phyloP scores from a whole-genome alignment of 805 yeast genomes.

The Spathaspora arborariae region DNA sequence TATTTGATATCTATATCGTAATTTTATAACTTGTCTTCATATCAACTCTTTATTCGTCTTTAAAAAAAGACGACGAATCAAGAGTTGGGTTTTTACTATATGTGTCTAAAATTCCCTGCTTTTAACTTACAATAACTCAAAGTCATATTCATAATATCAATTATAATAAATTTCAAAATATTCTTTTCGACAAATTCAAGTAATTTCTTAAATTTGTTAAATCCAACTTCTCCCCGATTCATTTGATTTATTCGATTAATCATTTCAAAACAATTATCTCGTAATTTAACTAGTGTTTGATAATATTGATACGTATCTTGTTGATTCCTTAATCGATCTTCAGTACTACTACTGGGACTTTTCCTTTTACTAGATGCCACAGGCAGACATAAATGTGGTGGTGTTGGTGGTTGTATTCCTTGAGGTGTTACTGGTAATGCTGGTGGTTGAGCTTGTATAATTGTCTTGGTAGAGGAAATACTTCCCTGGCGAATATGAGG shows the following conservation, averaged over 20 bases:
- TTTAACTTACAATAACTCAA: slow-evolving; percentile 24
- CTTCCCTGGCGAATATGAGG: too few species aligned
- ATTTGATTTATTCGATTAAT: slow-evolving; percentile 6
- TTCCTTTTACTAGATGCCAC: too few species aligned
- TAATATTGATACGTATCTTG: slow-evolving; percentile 33
- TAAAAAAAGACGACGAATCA: too few species aligned
- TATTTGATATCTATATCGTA: too few species aligned
- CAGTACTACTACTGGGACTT: slow-evolving; percentile 11
- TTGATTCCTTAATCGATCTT: slow-evolving; percentile 28
- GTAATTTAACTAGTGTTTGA: slow-evolving; percentile 10
- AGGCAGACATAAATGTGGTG: too few species aligned
- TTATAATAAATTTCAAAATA: slow-evolving; percentile 32
- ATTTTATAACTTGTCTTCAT: too few species aligned
- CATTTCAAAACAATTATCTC: slow-evolving; percentile 6
- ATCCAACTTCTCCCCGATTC: not conserved
- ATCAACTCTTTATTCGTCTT: too few species aligned
- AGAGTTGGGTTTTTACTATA: too few species aligned
- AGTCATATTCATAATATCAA: slow-evolving; percentile 35
- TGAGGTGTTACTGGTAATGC: too few species aligned
- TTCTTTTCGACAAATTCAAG: slow-evolving; percentile 33
- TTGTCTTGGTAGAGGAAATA: too few species aligned
- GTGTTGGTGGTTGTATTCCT: not conserved
- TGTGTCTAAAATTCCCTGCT: too few species aligned
- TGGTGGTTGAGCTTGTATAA: too few species aligned
- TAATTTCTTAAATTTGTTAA: slow-evolving; percentile 20